Evolutionary conservation across 164 flowering plant genomes (phyloP).

Genomic region (Tetrastigma voinierianum): DNA sequence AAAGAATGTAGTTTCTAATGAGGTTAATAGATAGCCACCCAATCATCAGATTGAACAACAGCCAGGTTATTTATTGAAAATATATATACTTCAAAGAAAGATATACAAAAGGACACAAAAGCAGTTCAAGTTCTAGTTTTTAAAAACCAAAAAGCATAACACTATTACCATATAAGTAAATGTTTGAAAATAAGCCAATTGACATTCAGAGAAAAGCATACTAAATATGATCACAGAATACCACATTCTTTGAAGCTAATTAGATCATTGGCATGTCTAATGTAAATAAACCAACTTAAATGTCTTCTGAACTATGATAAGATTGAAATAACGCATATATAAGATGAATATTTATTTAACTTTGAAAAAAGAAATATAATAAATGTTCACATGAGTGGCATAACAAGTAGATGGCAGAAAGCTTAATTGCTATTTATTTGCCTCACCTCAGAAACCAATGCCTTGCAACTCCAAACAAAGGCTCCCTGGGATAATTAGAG

Average conservation of each 20-base stretch:
- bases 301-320: neutral
- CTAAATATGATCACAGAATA: no score
- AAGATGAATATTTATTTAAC: neutral
- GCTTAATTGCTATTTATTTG: neutral
- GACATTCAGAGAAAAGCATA: neutral
- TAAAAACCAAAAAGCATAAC: neutral
- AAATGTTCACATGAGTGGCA: neutral
- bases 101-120: no score
- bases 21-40: no score
- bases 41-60: no score
- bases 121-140: no score
- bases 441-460: conserved; percentile 86
- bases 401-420: conserved; percentile 7
- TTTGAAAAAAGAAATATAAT: neutral
- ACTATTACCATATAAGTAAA: neutral
- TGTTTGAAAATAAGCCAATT: neutral
- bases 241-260: neutral
- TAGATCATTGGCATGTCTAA: neutral
- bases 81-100: no score
- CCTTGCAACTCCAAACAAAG: conserved; percentile 87
- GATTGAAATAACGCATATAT: neutral
- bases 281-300: neutral
- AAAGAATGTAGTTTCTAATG: no score
- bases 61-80: no score
- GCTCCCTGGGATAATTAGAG: conserved; percentile 65